These are phyloP conservation scores for Schizochytrium sp. DNA, from an alignment of 108 stramenopile species.

Conservation along the genomic window DNA sequence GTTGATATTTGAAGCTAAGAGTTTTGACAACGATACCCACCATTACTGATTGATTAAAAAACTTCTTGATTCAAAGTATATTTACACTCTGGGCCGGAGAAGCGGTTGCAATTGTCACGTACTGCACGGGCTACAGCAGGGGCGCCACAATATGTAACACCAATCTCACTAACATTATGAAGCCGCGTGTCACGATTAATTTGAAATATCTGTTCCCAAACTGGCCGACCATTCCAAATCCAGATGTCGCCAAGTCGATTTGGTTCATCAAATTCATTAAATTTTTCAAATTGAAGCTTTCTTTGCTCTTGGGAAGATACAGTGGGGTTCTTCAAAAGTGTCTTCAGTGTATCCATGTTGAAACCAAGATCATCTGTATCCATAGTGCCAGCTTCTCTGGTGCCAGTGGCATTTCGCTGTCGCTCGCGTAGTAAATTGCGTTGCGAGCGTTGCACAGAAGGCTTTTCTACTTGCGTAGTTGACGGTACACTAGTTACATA, in stretches of 20 bases:
- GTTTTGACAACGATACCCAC: background rate
- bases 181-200: background rate
- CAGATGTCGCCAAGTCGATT: conserved; percentile 71
- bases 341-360: conserved; percentile 60
- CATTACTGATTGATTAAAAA: conserved; percentile 22
- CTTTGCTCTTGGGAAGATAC: conserved; percentile 13
- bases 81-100: background rate
- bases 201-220: conserved; percentile 70
- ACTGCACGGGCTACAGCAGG: conserved; percentile 64
- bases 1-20: too few species aligned
- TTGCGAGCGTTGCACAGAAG: too few species aligned
- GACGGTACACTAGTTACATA: conserved; percentile 63
- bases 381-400: background rate
- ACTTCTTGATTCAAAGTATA: conserved; percentile 66
- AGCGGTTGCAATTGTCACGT: conserved; percentile 30
- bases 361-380: conserved; percentile 51
- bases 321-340: conserved; percentile 65
- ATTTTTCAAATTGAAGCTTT: conserved; percentile 5
- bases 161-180: conserved; percentile 61
- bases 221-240: conserved; percentile 73
- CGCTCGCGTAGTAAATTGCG: too few species aligned
- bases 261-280: background rate
- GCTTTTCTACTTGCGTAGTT: background rate
- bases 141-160: conserved; percentile 73
- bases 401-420: background rate